Evolutionary conservation across 768 basidiomycete genomes (phyloP), one percentile per base, ranked within the genome.

Genomic region (Podaxis sp.): DNA sequence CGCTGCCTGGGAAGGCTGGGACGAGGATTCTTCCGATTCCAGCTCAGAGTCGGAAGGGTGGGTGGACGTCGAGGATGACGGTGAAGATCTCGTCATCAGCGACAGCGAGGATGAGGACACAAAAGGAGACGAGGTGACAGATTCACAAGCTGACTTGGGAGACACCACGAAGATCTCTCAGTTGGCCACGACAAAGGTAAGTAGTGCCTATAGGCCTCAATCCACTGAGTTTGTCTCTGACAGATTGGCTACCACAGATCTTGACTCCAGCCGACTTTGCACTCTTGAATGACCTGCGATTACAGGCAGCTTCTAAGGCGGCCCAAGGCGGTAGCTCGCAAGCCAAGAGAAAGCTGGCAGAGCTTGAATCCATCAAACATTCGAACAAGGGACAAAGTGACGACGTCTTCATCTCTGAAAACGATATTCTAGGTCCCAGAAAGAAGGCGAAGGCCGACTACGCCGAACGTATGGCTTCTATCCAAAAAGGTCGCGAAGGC

Each of bases 211-310:
- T n/a, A 52, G 33, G 3, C 53, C 59, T 2, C 22, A 24, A 51
- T 28, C 2, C 17, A 24, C 42, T 44, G 5, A 19, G 4, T 3
- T 28, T 12, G 7, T 22, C 7, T 38, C 51, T 59, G 17, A 52
- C 44, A 22, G 26, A 57, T n/a, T 48, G 51, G 46, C 38, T 22
- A 48, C 28, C 36, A 11, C 63, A 97, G 95, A 99, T 99, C 69
- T 85, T 99, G 48, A 99, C 97, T 0, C 97, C 97, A 0, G 95
- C 95, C 33, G 97, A 99, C 74, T 99, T 98, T 71, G 92, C 92
- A 0, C 75, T 97, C 57, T 81, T 99, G 57, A 92, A 93, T 70
- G 93, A 97, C 68, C 86, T 99, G 19, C 88, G 90, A 2, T 82
- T 93, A 55, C 83, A 93, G 75, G 92, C 89, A 0, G 92, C 92